Conservation (phyloP, 2,329 filamentous ascomycete species). For the Colletotrichum brevisporum region DNA sequence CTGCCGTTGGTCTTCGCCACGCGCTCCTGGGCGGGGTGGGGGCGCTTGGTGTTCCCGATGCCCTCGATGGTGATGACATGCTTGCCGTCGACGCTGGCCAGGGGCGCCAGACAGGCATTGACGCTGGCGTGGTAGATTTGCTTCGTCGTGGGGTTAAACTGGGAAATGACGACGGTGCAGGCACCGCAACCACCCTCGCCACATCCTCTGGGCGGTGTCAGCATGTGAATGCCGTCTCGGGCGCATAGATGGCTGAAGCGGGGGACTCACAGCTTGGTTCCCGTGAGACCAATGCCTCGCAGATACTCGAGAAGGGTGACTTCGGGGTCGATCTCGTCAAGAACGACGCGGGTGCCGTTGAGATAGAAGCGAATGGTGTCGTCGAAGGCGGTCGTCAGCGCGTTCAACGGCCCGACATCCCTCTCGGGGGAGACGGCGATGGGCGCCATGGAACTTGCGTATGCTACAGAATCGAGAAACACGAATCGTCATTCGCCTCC, state of each 20-base stretch:
- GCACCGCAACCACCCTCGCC: slow-evolving; percentile 97
- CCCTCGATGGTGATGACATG: slow-evolving; percentile 98
- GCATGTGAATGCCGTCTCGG: not conserved
- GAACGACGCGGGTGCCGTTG: slow-evolving; percentile 89
- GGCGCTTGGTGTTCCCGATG: slow-evolving; percentile 88
- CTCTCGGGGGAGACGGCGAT: slow-evolving; percentile 66
- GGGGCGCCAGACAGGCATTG: slow-evolving; percentile 93
- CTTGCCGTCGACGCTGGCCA: slow-evolving; percentile 95
- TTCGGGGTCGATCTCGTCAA: slow-evolving; percentile 92
- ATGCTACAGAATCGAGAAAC: not conserved
- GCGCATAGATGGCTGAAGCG: not conserved
- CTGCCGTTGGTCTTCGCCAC: slow-evolving; percentile 93
- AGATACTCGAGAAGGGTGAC: slow-evolving; percentile 94
- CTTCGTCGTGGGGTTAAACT: slow-evolving; percentile 92
- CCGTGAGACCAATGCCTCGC: slow-evolving; percentile 91
- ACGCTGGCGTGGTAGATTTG: slow-evolving; percentile 96
- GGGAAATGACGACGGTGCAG: slow-evolving; percentile 94
- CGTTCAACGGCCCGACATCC: slow-evolving; percentile 53
- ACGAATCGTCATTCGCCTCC: not conserved
- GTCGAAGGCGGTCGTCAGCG: slow-evolving; percentile 83
- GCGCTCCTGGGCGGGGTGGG: slow-evolving; percentile 91
- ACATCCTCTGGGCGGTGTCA: slow-evolving; percentile 74
- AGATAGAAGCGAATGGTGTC: slow-evolving; percentile 94
- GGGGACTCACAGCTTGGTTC: slow-evolving; percentile 82
- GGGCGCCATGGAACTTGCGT: slow-evolving; percentile 64